Evolutionary conservation across 1,139 yeast species (phyloP), one percentile per base, ranked within the genome.

Genomic region (Hemisphaericaspora lyxosophila): DNA sequence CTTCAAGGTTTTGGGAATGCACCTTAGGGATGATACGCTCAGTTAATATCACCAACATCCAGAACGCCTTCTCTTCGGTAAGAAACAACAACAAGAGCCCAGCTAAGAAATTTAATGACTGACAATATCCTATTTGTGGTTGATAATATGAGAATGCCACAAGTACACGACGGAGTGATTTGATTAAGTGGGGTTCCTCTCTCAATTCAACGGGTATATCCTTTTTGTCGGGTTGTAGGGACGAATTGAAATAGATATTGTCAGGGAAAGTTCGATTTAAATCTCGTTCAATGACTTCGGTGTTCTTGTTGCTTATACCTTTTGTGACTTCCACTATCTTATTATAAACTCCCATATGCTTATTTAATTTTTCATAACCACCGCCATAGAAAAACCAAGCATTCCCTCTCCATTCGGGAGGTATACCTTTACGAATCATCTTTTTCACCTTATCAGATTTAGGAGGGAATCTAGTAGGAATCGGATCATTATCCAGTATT

Each of bases 361-460:
- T 78, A 48, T 78, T 80, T 41, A 87, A 60, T 47, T 74, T 76
- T 41, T 88, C 96, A 44, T 80, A 74, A 2, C 97, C 97, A n/a
- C 83, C 82, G n/a, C 95, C 95, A 59, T 87, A 90, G 66, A 80
- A 84, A 70, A 92, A 92, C 98, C 98, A 92, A 1, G 97, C 97
- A 49, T 79, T 80, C 0, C 97, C 98, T 49, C 98, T 69, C 96
- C 97, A 90, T 57, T 88, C 96, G 0, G 96, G 90, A 0, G 98
- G 97, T 7, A 92, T 83, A 6, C 98, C 98, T 56, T 86, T 84
- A 41, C 97, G 74, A 11, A 92, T 78, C 55, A 87, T 81, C 45
- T 95, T 77, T 55, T 85, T 85, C 45, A 89, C 72, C 51, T 86
- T 89, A 44, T 85, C 95, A 7, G 92, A 84, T 44, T 77, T 78